Conservation (phyloP, 257 asterid species). For the Nicotiana undulata region DNA sequence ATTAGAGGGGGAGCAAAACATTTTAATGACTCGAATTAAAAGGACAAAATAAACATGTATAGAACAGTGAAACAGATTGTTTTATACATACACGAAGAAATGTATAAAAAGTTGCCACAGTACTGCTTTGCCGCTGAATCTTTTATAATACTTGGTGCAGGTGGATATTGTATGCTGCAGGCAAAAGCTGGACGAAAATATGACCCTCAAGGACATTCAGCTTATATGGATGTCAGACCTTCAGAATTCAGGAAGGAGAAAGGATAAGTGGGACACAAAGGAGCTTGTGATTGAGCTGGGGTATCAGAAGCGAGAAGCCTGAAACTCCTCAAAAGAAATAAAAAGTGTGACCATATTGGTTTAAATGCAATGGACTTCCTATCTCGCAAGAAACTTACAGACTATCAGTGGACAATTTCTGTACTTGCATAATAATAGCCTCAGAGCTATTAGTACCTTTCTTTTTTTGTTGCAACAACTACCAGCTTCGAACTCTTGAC, state of each 20-base stretch:
- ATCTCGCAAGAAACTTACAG: background rate
- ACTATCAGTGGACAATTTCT: background rate
- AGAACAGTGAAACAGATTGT: background rate
- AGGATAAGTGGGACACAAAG: background rate
- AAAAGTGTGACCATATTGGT: background rate
- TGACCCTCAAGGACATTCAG: background rate
- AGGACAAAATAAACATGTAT: background rate
- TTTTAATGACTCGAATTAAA: background rate
- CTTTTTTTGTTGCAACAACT: no score
- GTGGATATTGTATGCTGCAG: background rate
- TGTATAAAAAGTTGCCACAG: background rate
- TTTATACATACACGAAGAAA: background rate
- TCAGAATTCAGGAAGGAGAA: background rate
- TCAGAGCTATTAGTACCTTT: background rate
- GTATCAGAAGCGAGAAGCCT: background rate
- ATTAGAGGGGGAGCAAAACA: background rate
- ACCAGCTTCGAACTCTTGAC: no score
- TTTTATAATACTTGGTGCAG: background rate
- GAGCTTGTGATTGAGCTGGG: background rate
- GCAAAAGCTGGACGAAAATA: background rate
- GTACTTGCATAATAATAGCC: background rate
- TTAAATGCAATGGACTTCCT: background rate
- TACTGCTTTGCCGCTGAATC: background rate
- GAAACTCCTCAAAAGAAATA: background rate
- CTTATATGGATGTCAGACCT: background rate